Percentiles rank a stretch among this genome's conserved stretches.
phyloP scores from a whole-genome alignment of 495 filamentous ascomycete species.

The Penicillium odoratum region DNA sequence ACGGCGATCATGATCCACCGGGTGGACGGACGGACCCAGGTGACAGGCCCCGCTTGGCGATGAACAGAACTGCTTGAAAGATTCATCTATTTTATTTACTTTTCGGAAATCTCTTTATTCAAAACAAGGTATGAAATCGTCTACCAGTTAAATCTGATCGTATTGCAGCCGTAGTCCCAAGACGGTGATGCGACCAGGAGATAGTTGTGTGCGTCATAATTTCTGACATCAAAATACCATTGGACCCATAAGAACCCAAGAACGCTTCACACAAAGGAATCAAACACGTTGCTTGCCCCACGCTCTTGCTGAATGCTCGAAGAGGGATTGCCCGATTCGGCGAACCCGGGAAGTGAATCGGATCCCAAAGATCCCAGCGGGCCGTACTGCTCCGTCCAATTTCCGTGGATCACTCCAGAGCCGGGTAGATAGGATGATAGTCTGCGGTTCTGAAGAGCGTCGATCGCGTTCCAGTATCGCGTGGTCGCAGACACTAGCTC shows the following conservation, averaged over 20 bases:
- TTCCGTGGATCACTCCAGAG: constrained; percentile 14
- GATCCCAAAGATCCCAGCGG: constrained; percentile 3
- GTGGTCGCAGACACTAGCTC: constrained; percentile 15
- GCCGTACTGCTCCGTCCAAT: constrained; percentile 9
- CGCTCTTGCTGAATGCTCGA: neutral
- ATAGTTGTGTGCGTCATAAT: neutral
- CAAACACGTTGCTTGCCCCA: neutral
- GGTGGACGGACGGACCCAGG: neutral
- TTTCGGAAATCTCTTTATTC: neutral
- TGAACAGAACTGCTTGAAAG: no score
- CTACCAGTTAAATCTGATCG: neutral
- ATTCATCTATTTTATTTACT: neutral
- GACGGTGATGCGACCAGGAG: neutral
- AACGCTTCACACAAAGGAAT: neutral
- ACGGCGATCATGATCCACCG: constrained; percentile 2
- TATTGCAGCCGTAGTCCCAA: neutral
- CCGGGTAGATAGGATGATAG: constrained; percentile 17
- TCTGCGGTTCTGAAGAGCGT: constrained; percentile 14
- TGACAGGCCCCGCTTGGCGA: no score
- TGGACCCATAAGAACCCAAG: neutral
- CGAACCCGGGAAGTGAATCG: constrained; percentile 8
- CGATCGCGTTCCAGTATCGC: constrained; percentile 12
- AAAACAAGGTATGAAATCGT: neutral
- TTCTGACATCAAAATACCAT: neutral
- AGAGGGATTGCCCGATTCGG: constrained; percentile 5